Base-by-base conservation (phyloP, 2,329 filamentous ascomycete species). In the Pseudofabraea citricarpa region DNA sequence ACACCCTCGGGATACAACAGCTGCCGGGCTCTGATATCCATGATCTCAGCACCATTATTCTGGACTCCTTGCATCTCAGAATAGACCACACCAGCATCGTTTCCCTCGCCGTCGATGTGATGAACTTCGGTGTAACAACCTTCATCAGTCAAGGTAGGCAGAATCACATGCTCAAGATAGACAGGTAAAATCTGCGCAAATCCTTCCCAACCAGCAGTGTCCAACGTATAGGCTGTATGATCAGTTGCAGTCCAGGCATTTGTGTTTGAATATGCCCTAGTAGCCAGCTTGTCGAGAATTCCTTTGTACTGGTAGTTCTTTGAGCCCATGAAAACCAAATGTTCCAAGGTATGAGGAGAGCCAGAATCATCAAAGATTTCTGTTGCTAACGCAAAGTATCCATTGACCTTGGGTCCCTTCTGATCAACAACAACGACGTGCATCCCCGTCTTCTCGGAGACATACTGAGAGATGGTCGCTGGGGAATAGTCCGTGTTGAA, bases 1-100 rank as follows among this genome's bases (percentile, higher is more conserved):
- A 94, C 81, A 36, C 87, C 85, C 62, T 93, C 81, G 0, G 90
- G 90, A 56, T 97, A 98, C 26, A 95, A 71, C 35, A 93, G 70
- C 2, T 87, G 81, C 31, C 87, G 83, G 41, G 88, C 84, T 51
- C 80, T 78, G 45, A 96, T 73, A 51, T 95, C 88, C 78, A 97
- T 95, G 46, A 97, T 79, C 62, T 95, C 89, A 6, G 75, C 73
- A 52, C 86, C 83, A 41, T 81, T 83, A 60, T 95, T 95, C 61
- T 97, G 87, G 2, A 95, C 82, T 19, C 84, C 93, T 66, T 98
- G 93, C 93, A 98, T 98, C 67, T 98, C 93, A 0, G 91, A 96
- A 66, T 98, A 98, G 7, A 98, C 93, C 1, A 96, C 90, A 50
- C 90, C 93, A 32, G 93, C 93, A 74, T 98, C 93, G 51, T 97